These are phyloP conservation scores for Cicer arietinum DNA, from an alignment of 306 rosid genomes.

Conservation along the genomic window DNA sequence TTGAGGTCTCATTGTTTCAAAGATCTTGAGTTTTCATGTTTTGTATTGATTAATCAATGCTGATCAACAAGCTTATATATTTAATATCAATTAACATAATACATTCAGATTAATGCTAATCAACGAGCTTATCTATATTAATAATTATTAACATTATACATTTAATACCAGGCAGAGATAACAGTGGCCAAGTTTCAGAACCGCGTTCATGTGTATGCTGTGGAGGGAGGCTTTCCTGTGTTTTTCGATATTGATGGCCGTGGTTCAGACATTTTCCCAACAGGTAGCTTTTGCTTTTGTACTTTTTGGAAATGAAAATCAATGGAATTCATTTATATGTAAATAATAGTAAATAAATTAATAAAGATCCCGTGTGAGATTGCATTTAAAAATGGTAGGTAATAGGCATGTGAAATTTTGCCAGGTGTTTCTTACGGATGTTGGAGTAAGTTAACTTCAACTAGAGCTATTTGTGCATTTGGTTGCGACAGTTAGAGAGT, in stretches of 20 bases:
- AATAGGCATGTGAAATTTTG: not conserved
- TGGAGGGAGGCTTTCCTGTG: slow-evolving; percentile 83
- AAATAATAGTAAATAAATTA: not conserved
- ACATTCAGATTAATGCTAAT: not conserved
- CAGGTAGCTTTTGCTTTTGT: slow-evolving; percentile 51
- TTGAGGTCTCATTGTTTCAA: not conserved
- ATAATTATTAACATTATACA: not conserved
- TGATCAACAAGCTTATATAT: not conserved
- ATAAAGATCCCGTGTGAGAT: not conserved
- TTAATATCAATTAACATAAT: not conserved
- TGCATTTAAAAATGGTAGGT: not conserved
- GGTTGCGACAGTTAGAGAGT: too few relatives aligned
- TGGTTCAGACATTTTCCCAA: slow-evolving; percentile 77
- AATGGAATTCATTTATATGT: slow-evolving; percentile 1
- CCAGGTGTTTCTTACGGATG: not conserved
- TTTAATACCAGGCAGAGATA: slow-evolving; percentile 63
- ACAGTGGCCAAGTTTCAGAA: slow-evolving; percentile 80
- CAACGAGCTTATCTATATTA: not conserved
- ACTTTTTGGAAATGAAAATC: not conserved
- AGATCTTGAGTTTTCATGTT: slow-evolving; percentile 1
- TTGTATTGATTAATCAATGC: not conserved
- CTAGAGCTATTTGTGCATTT: not conserved
- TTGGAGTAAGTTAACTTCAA: not conserved
- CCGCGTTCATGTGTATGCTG: slow-evolving; percentile 73
- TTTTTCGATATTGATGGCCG: slow-evolving; percentile 87